phyloP scores from a whole-genome alignment of 2,329 filamentous ascomycete species.

The Microdochium nivale region DNA sequence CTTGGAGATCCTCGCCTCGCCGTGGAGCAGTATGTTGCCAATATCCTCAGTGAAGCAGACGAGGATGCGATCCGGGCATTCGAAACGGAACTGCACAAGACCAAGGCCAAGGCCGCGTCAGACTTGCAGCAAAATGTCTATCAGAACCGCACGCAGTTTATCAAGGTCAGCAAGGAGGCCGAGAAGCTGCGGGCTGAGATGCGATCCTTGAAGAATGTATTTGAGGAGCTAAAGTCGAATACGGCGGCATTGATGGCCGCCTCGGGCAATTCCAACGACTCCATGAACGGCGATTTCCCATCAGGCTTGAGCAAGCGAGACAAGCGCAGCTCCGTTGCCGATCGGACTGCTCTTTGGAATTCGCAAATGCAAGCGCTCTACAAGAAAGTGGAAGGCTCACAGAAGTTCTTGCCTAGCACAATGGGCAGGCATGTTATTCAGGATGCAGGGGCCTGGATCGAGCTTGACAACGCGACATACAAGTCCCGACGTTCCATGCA shows the following conservation, averaged over 20 bases:
- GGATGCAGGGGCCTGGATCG: constrained; percentile 89
- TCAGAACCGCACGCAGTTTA: constrained; percentile 95
- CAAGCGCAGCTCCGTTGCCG: constrained; percentile 81
- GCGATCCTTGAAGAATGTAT: constrained; percentile 79
- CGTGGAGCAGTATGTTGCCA: constrained; percentile 70
- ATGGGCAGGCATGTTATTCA: constrained; percentile 89
- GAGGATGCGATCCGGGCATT: constrained; percentile 82
- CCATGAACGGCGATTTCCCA: constrained; percentile 42
- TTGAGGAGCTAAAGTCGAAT: constrained; percentile 83
- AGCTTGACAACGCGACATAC: constrained; percentile 95
- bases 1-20: constrained; percentile 72
- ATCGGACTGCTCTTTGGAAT: constrained; percentile 59
- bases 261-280: constrained; percentile 42
- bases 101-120: constrained; percentile 68
- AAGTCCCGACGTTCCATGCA: constrained; percentile 85
- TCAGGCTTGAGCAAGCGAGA: constrained; percentile 57
- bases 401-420: constrained; percentile 89
- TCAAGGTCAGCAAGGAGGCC: constrained; percentile 98
- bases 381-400: constrained; percentile 95
- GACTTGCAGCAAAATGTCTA: constrained; percentile 94
- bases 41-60: constrained; percentile 71
- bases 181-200: constrained; percentile 97
- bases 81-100: constrained; percentile 64
- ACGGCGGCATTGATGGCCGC: constrained; percentile 56
- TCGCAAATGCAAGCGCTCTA: constrained; percentile 74